Base-by-base conservation (phyloP, 805 yeast genomes). In the Metschnikowia rubicola region DNA sequence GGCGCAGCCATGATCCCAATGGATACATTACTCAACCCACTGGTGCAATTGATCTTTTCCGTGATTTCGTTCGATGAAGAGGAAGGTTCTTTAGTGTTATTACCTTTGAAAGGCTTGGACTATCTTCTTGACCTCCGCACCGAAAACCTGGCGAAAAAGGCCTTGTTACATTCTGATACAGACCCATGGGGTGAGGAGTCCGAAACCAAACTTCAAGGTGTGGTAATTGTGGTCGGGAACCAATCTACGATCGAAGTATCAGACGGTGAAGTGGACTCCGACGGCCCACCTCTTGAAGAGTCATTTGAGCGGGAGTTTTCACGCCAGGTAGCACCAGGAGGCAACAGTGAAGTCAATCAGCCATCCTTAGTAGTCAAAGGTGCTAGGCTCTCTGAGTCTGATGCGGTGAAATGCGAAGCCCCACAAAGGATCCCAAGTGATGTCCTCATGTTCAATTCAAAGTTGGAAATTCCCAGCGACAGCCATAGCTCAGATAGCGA, bases 11-110 rank as follows among this genome's bases (percentile, higher is more conserved):
- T 43, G 38, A 33, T 53, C 10, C 37, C 44, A 7, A 38, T 52
- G 44, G 50, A 44, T 15, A 30, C n/a, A 9, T 29, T 53, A 19
- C 37, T 50, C 30, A 47, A 44, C 39, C 53, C 57, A 2, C 43
- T 37, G 33, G 44, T 48, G 28, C 54, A 48, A 42, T 34, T 54
- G 42, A 30, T 30, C 8, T 54, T 47, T 26, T 8, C 28, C 1
- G 51, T 54, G 13, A 30, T 17, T 15, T 31, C 36, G 9, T 30
- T 47, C 28, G 51, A 45, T 17, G 12, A 35, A 3, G 39, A 10
- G 10, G 33, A 35, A 12, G 34, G 36, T 4, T 38, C 43, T 13
- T 36, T 54, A 13, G 51, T 46, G 2, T 51, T 48, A 36, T 29
- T 41, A 46, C 48, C 47, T 30, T 35, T 42, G 33, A 29, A 37